Percentiles rank a stretch among this genome's conserved stretches.
Conservation (phyloP, 129 eudicot species). For the Silybum marianum region DNA sequence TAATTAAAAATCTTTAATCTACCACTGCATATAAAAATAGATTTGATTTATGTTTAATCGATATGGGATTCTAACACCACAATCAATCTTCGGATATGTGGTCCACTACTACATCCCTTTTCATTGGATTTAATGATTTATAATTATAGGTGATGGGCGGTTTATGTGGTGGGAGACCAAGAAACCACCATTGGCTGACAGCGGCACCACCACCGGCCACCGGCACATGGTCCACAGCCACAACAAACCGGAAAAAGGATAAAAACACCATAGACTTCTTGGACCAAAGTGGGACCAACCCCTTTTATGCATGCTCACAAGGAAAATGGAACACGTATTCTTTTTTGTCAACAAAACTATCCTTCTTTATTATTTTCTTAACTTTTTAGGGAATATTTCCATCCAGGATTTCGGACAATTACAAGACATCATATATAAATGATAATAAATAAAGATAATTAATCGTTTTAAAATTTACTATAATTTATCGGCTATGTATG, state of each 20-base stretch:
- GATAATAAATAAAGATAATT: not conserved
- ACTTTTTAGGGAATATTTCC: not conserved
- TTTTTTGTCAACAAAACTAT: constrained; percentile 5
- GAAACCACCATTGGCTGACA: constrained; percentile 11
- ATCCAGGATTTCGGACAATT: not conserved
- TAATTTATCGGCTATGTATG: no score
- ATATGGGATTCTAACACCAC: no score
- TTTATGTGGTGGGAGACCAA: constrained; percentile 17
- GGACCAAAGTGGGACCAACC: not conserved
- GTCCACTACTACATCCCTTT: no score
- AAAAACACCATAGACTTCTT: not conserved
- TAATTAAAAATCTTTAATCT: no score
- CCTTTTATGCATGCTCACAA: not conserved
- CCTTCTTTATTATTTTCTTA: not conserved
- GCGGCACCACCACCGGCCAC: constrained; percentile 9
- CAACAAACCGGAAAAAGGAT: constrained; percentile 16
- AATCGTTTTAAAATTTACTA: no score
- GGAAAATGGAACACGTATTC: constrained; percentile 26
- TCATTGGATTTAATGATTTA: no score
- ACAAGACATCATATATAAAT: not conserved
- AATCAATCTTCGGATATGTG: no score
- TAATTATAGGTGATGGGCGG: no score
- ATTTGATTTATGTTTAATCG: no score
- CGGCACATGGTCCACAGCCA: constrained; percentile 26
- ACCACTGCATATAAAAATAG: no score